phyloP scores from a whole-genome alignment of 371 early-diverging fungal genomes.

The Apophysomyces variabilis region DNA sequence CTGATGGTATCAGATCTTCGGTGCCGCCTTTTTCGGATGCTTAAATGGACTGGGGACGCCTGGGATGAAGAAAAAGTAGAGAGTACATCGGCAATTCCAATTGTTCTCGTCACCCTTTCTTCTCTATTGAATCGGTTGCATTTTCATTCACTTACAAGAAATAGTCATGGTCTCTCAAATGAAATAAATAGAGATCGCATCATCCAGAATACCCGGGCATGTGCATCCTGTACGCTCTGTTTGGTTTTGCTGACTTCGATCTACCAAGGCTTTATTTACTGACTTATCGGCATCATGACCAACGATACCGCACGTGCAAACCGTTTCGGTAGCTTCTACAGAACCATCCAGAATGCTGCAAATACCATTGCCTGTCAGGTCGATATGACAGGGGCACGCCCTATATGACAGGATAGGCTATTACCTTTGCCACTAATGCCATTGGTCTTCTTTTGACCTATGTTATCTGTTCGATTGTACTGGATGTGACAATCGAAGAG shows the following conservation, averaged over 20 bases:
- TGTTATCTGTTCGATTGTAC: slow-evolving; percentile 34
- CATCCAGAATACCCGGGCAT: slow-evolving; percentile 51
- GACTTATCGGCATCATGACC: slow-evolving; percentile 76
- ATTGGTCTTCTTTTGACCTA: slow-evolving; percentile 35
- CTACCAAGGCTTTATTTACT: slow-evolving; percentile 76
- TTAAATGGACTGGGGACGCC: slow-evolving; percentile 54
- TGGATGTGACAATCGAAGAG: slow-evolving; percentile 42
- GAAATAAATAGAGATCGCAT: slow-evolving; percentile 31
- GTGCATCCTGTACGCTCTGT: slow-evolving; percentile 63
- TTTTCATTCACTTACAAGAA: slow-evolving; percentile 54
- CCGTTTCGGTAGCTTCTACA: slow-evolving; percentile 82
- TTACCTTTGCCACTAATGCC: slow-evolving; percentile 31
- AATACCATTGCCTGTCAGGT: slow-evolving; percentile 42
- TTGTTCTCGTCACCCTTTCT: slow-evolving; percentile 48
- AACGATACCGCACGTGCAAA: slow-evolving; percentile 72
- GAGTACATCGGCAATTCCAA: slow-evolving; percentile 58
- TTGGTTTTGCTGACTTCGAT: slow-evolving; percentile 72
- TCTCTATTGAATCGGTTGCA: slow-evolving; percentile 25
- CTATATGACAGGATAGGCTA: slow-evolving; percentile 35
- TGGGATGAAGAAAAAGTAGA: slow-evolving; percentile 52
- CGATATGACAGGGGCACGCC: slow-evolving; percentile 26
- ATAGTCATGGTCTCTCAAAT: slow-evolving; percentile 16
- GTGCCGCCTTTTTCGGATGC: slow-evolving; percentile 58
- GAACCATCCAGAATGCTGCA: slow-evolving; percentile 73
- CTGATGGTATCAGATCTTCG: slow-evolving; percentile 75